Conservation (phyloP, 768 basidiomycete genomes). For the Jaapia argillacea region DNA sequence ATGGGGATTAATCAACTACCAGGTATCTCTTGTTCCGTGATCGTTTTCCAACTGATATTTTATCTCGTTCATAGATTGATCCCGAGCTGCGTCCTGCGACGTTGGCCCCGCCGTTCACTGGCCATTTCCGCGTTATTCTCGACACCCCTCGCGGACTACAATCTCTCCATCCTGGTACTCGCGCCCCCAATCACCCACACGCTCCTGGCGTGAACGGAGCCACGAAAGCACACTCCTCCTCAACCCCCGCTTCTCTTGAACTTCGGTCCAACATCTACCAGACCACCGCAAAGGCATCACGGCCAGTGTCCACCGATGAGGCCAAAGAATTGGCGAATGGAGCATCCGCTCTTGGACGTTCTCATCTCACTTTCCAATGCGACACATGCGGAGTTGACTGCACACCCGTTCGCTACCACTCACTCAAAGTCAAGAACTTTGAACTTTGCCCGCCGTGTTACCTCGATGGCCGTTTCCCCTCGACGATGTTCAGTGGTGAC, state of each 20-base stretch:
- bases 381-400: slow-evolving; percentile 96
- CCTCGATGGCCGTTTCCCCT: slow-evolving; percentile 93
- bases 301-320: slow-evolving; percentile 55
- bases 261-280: slow-evolving; percentile 84
- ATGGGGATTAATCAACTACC: slow-evolving; percentile 98
- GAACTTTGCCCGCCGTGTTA: slow-evolving; percentile 90
- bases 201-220: slow-evolving; percentile 39
- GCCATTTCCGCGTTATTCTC: slow-evolving; percentile 95
- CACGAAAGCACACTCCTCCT: slow-evolving; percentile 25
- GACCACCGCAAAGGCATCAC: slow-evolving; percentile 77
- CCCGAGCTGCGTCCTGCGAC: slow-evolving; percentile 92
- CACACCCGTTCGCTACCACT: slow-evolving; percentile 81
- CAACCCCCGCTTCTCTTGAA: slow-evolving; percentile 69
- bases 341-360: slow-evolving; percentile 31
- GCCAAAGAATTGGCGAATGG: slow-evolving; percentile 56
- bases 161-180: slow-evolving; percentile 81
- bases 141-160: slow-evolving; percentile 95
- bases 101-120: slow-evolving; percentile 94
- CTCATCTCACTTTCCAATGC: slow-evolving; percentile 58
- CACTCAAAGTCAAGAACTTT: slow-evolving; percentile 85
- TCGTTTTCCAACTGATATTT: slow-evolving; percentile 3
- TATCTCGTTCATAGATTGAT: slow-evolving; percentile 60
- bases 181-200: slow-evolving; percentile 35
- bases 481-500: slow-evolving; percentile 92
- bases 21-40: slow-evolving; percentile 40